Evolutionary conservation across 2,329 filamentous ascomycete genomes (phyloP), one percentile per base, ranked within the genome.

Genomic region (Aspergillaceae sp.): DNA sequence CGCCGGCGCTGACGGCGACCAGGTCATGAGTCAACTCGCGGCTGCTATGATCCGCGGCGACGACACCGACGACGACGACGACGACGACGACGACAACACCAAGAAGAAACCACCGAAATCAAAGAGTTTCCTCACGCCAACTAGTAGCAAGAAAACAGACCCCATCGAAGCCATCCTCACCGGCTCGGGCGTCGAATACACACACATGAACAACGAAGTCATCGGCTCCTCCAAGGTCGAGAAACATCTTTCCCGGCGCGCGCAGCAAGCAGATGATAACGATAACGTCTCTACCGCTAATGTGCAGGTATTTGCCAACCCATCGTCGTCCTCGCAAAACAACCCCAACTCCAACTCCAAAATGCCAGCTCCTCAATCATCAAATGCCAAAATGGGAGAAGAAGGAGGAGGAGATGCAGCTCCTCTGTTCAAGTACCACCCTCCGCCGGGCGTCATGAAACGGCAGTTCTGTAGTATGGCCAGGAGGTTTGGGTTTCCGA

Each of bases 401-500:
- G 19, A 19, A 19, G 19, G 2, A 19, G 19, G 19, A 19, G 19
- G 19, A 19, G 19, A 19, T 19, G 19, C 19, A 19, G 19, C 65
- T 27, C 63, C 78, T 11, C 74, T 62, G 47, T 82, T 79, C 60
- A 69, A 71, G 11, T 94, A 87, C 59, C 80, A 84, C 35, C 91
- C 91, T 0, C 84, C 87, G 0, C 73, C 77, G 44, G 79, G 83
- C 6, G 86, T 96, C 6, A 80, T 81, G 67, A 76, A 77, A 44
- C 77, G 91, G 11, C 90, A 97, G 59, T 94, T 98, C 59, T 94
- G 89, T 66, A 85, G 83, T 28, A 95, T 97, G 87, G 87, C 89
- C 1, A 77, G 75, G 57, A 79, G 80, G 45, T 86, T 88, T 63
- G 87, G 87, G 1, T 94, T 88, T 61, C 72, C 76, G 1, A 83